Base-by-base conservation (phyloP, 2,329 filamentous ascomycete genomes). In the Sarocladiaceae sp. region DNA sequence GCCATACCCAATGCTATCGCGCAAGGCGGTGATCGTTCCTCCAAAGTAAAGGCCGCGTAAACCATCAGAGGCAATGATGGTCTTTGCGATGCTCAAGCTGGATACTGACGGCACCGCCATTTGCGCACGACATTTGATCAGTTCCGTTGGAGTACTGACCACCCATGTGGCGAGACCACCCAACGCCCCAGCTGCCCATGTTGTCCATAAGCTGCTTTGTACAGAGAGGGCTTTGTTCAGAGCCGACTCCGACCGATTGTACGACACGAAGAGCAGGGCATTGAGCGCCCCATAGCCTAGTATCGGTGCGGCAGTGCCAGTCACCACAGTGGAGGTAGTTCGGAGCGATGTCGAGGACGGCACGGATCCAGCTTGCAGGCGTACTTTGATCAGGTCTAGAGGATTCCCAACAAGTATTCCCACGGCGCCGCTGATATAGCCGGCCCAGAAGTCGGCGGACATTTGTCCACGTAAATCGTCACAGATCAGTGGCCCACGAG, bases 401-500 rank as follows among this genome's bases (percentile, higher is more conserved):
- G 91, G 90, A 62, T 96, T 96, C 56, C 93, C 91, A 55, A 96
- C 87, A 46, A 96, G 73, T 61, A 97, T 97, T 42, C 90, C 89
- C 47, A 86, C 77, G 53, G 88, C 90, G 51, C 93, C 93, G 64
- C 88, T 93, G 55, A 94, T 72, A 69, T 96, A 97, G 62, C 92
- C 91, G 53, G 92, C 89, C 88, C 89, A 96, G 69, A 97, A 97
- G 66, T 96, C 92, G 59, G 90, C 83, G 49, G 88, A 89, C 88
- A 94, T n/a, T n/a, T n/a, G n/a, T n/a, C n/a, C n/a, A n/a, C n/a
- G n/a, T n/a, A n/a, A n/a, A n/a, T n/a, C n/a, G n/a, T n/a, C n/a
- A n/a, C n/a, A n/a, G n/a, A n/a, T n/a, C n/a, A n/a, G n/a, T n/a
- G n/a, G n/a, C n/a, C n/a, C n/a, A n/a, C n/a, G n/a, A n/a, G n/a